phyloP scores from a whole-genome alignment of 176 grass and related monocot species.

The Olyra latifolia region DNA sequence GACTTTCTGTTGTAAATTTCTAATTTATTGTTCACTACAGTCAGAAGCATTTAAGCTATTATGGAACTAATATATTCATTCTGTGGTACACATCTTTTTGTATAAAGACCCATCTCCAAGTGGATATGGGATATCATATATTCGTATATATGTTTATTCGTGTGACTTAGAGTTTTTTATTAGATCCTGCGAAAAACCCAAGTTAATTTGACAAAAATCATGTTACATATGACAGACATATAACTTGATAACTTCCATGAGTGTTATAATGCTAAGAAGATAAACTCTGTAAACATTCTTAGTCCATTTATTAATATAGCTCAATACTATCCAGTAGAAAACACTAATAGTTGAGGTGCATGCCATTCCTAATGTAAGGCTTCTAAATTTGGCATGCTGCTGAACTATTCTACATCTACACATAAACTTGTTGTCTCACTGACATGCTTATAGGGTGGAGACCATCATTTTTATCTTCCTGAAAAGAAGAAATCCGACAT shows the following conservation, averaged over 20 bases:
- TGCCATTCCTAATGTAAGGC: not conserved
- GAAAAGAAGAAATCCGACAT: conserved; percentile 80
- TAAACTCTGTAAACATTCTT: not conserved
- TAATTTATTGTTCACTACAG: not conserved
- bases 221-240: not conserved
- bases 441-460: conserved; percentile 52
- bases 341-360: not conserved
- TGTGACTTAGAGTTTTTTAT: not conserved
- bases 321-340: not conserved
- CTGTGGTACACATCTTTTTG: not conserved
- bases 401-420: not conserved
- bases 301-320: not conserved
- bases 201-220: not conserved
- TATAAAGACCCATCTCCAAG: not conserved
- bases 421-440: not conserved
- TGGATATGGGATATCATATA: not conserved
- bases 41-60: not conserved
- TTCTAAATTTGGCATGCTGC: not conserved
- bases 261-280: not conserved
- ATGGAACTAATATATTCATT: not conserved
- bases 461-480: conserved; percentile 66
- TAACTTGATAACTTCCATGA: not conserved
- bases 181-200: not conserved
- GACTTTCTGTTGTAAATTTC: not conserved
- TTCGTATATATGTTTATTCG: not conserved